Evolutionary conservation across 257 asterid genomes (phyloP), one percentile per base, ranked within the genome.

Genomic region (Solanum pimpinellifolium): DNA sequence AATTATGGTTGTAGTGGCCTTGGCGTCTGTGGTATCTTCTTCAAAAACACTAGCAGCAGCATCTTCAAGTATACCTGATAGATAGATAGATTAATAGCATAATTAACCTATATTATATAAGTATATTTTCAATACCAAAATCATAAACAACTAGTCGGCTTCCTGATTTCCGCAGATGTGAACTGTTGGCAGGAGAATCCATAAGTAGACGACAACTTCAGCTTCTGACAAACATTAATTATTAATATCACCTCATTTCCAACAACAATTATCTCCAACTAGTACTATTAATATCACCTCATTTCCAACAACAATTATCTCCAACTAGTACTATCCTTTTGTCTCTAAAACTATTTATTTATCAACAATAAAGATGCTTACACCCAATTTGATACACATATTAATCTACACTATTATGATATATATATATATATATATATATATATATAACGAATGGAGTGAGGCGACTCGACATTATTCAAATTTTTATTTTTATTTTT

Each of bases 101-200:
- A 78, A 33, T 77, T 83, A 69, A 16, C 39, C 7, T 37, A 37
- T 37, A 37, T 56, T 13, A 41, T 37, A 37, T 37, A 37, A 37
- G 39, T 5, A 37, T 37, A 37, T 37, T 37, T 37, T 37, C 39
- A 37, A 37, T 37, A 96, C 99, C 98, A 89, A 92, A 87, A 91
- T 95, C 98, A 90, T 87, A 93, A 87, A 96, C 95, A 92, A 93
- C 95, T 42, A 94, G 90, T 83, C 98, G 94, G 92, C 98, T 97
- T 86, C 99, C 98, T 86, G 99, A 95, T 89, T 92, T 97, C 89
- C 98, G 90, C 81, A 96, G 88, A 89, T 94, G 98, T 86, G 99
- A 95, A 93, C 98, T 95, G 72, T 88, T 92, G 89, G 83, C 86
- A 88, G 98, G 95, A 88, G 86, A 85, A 88, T 94, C 89, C 87